A percentile compares a stretch with the other conserved stretches of the same genome.
These are phyloP conservation scores for Asterionellopsis glacialis DNA, from an alignment of 108 stramenopile species.

Conservation along the genomic window DNA sequence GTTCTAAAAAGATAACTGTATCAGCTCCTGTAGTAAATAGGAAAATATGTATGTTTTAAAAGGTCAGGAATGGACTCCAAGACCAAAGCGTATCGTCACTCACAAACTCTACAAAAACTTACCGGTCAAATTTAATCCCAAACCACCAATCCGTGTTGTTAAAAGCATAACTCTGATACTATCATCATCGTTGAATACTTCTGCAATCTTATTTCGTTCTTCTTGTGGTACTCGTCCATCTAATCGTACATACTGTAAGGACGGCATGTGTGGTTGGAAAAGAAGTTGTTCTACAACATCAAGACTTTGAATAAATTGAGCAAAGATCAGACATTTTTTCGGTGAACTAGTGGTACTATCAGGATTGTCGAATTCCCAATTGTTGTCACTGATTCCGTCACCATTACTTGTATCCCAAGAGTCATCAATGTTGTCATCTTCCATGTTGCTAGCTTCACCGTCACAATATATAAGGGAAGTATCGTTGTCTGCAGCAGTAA, in stretches of 20 bases:
- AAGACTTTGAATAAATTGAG: conserved; percentile 76
- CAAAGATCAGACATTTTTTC: conserved; percentile 82
- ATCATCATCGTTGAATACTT: conserved; percentile 68
- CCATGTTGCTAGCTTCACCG: conserved; percentile 11
- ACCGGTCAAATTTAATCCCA: conserved; percentile 85
- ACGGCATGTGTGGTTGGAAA: conserved; percentile 63
- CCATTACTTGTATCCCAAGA: not conserved
- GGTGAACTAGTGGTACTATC: not conserved
- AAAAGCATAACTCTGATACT: conserved; percentile 65
- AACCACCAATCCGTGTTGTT: conserved; percentile 78
- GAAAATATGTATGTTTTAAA: not conserved
- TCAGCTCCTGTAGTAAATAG: conserved; percentile 48
- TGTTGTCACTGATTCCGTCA: no score
- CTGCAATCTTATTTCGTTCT: conserved; percentile 55
- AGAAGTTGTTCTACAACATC: conserved; percentile 81
- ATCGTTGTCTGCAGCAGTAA: conserved; percentile 80
- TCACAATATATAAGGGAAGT: conserved; percentile 51
- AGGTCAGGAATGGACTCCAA: not conserved
- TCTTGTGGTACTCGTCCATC: conserved; percentile 70
- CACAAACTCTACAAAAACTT: conserved; percentile 6
- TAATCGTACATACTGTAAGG: conserved; percentile 62
- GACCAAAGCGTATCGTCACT: not conserved
- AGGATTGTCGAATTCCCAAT: not conserved
- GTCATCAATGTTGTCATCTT: conserved; percentile 18
- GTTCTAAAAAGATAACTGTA: conserved; percentile 80